Base-by-base conservation (phyloP, 2,329 filamentous ascomycete genomes). In the Emericellopsis cladophorae region DNA sequence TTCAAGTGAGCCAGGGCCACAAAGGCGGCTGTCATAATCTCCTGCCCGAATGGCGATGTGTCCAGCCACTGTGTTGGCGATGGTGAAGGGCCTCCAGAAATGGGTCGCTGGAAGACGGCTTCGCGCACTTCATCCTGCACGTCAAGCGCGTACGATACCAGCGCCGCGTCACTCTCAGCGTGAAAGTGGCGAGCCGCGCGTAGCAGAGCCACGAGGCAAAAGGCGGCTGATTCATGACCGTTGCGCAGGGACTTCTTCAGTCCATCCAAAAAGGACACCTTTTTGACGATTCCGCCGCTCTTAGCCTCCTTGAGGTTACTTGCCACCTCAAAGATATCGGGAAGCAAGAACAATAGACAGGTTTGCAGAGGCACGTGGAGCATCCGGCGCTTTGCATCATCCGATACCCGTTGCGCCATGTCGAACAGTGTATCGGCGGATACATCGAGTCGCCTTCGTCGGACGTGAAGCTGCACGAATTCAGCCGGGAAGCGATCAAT, bases 311-410 rank as follows among this genome's bases (percentile, higher is more conserved):
- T 68, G 54, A 83, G 64, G 54, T 79, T 79, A 55, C 76, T 80
- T 22, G 78, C 79, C 29, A 82, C 76, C 55, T 81, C 76, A 47
- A 84, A 84, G 6, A 83, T 74, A 48, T 84, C 79, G 4, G 79
- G 79, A 8, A 81, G 60, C 8, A 84, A 64, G 44, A 83, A 71
- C 9, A 83, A 58, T 5, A 84, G 59, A 11, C 72, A 68, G 2
- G 70, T 76, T 52, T 83, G 79, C 40, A 84, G 64, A 14, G 79
- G 77, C 48, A 72, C 79, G 16, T 81, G 60, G 26, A 74, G 59
- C 4, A 66, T 65, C 47, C 69, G 75, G 37, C 72, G 67, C 46
- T 68, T 68, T 31, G 65, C 67, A 41, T 68, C 74, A 51, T 82
- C 78, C 31, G 68, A 66, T 23, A 79, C 68, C 4, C 74, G 74